These are phyloP conservation scores for Serpula lacrymans DNA, from an alignment of 768 basidiomycete genomes.

Conservation along the genomic window DNA sequence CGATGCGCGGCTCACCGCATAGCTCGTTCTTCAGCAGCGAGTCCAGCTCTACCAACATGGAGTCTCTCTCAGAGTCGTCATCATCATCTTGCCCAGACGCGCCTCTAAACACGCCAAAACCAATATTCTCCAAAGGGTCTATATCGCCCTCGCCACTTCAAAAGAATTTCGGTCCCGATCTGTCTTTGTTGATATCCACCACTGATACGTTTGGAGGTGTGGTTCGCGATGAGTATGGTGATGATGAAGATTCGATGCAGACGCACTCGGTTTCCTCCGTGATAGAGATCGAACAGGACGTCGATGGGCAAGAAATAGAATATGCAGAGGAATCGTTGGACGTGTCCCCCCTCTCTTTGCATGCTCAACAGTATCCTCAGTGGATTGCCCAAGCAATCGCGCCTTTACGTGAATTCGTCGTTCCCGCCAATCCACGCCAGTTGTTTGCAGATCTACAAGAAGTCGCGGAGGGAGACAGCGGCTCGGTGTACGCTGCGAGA, in stretches of 20 bases:
- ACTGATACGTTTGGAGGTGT: constrained; percentile 38
- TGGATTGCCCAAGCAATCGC: constrained; percentile 62
- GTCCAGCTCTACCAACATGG: constrained; percentile 33
- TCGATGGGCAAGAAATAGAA: constrained; percentile 22
- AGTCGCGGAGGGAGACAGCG: constrained; percentile 82
- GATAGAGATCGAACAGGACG: constrained; percentile 15
- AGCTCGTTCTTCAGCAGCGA: constrained; percentile 47
- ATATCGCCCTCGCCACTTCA: constrained; percentile 14
- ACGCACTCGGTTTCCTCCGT: constrained; percentile 6
- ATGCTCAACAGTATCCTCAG: constrained; percentile 51
- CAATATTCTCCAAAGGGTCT: constrained; percentile 24
- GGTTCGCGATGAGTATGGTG: constrained; percentile 6
- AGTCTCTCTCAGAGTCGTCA: constrained; percentile 28
- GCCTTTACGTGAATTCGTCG: constrained; percentile 57
- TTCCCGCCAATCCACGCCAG: constrained; percentile 59
- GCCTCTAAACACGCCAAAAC: constrained; percentile 19
- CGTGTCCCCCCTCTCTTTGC: constrained; percentile 20
- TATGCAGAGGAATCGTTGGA: constrained; percentile 18
- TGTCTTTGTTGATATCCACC: constrained; percentile 23
- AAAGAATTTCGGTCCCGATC: constrained; percentile 19
- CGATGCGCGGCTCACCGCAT: constrained; percentile 41
- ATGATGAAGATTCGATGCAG: constrained; percentile 2
- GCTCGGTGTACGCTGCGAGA: constrained; percentile 56
- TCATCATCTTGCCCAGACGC: too few species aligned
- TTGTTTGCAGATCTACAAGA: constrained; percentile 69